phyloP scores from a whole-genome alignment of 805 yeast genomes.

The Wickerhamomyces queroliae region DNA sequence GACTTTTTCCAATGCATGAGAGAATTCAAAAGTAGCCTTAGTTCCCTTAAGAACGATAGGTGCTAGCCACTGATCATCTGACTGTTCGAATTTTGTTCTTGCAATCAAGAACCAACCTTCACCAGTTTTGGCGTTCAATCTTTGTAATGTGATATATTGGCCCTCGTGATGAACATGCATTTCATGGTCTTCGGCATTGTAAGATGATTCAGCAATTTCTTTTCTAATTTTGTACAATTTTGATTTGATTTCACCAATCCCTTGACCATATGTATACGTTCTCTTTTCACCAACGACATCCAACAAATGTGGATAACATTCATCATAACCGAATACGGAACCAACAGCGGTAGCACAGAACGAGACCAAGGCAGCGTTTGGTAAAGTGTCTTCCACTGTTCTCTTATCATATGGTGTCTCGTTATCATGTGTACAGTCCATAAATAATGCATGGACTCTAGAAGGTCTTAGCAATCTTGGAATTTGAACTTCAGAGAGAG shows the following conservation, averaged over 20 bases:
- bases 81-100: constrained; percentile 61
- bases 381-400: constrained; percentile 89
- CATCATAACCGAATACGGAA: constrained; percentile 91
- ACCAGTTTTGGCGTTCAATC: constrained; percentile 79
- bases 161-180: constrained; percentile 94
- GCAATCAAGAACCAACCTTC: constrained; percentile 87
- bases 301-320: constrained; percentile 75
- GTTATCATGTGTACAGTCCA: constrained; percentile 98
- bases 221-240: constrained; percentile 53
- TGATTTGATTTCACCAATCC: constrained; percentile 72
- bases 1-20: constrained; percentile 46
- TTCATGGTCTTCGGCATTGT: constrained; percentile 59
- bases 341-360: constrained; percentile 93
- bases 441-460: constrained; percentile 89
- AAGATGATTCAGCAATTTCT: constrained; percentile 44
- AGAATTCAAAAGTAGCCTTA: constrained; percentile 47
- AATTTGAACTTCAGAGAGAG: constrained; percentile 58
- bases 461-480: constrained; percentile 61
- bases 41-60: constrained; percentile 61
- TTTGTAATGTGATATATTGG: constrained; percentile 84
- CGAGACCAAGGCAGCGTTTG: constrained; percentile 92
- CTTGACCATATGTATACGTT: constrained; percentile 48
- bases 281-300: constrained; percentile 78
- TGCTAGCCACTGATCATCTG: constrained; percentile 44
- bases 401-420: constrained; percentile 85